Evolutionary conservation across 2,329 filamentous ascomycete genomes (phyloP), one percentile per base, ranked within the genome.

Genomic region (Trichothecium roseum): DNA sequence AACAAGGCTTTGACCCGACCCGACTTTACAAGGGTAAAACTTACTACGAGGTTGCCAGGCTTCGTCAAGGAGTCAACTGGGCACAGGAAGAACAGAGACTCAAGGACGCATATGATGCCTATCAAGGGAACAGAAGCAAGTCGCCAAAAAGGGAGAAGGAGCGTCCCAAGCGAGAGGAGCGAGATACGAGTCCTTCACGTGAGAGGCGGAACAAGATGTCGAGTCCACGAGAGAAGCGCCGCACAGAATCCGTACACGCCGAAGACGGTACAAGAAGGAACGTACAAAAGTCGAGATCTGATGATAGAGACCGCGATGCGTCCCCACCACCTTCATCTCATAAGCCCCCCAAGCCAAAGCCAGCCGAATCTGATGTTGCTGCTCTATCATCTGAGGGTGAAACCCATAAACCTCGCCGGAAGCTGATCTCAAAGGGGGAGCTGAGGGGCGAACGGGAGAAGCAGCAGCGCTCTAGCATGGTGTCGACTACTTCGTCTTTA

Each of bases 41-140:
- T 0, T 98, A 96, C 55, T 83, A 78, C 49, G 87, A 98, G 44
- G 78, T 96, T 41, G 86, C 91, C 2, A 75, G 81, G 47, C 78
- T 85, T 32, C 78, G 86, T 28, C 78, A 79, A 45, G 89, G 91
- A 0, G 84, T 88, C 7, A 82, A 85, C 40, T 95, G 88, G 86
- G 81, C 89, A 53, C 79, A 89, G 42, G 91, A 98, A 55, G 79
- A 83, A 43, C 74, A 86, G 30, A 64, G 93, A 37, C 59, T 98
- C 33, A 88, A 88, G 54, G 71, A 78, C 28, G 75, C 82, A 4
- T 87, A 78, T 44, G 80, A 87, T 38, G 71, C 73, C 20, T 75
- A 73, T 45, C 73, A 68, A 43, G 72, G 69, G 43, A 63, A 66
- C 15, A 47, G 51, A 10, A 45, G 54, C 14, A 76, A 71, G 44